These are phyloP conservation scores for Beta corolliflora DNA, from an alignment of 179 eudicot genomes.

Conservation along the genomic window DNA sequence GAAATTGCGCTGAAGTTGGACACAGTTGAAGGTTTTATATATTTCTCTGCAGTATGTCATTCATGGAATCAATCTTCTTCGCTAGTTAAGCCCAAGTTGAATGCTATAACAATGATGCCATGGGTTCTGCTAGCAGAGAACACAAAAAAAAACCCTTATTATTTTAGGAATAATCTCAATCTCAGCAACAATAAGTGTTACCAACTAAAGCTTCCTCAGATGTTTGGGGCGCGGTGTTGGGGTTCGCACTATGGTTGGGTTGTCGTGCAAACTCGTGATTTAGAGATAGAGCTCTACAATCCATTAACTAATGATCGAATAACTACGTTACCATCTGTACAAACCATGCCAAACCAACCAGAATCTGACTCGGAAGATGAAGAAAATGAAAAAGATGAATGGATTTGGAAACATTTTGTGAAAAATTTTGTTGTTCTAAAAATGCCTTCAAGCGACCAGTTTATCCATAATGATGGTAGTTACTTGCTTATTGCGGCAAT, in stretches of 20 bases:
- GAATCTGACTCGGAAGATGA: background rate
- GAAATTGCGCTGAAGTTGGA: conserved; percentile 4
- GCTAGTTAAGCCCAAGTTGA: background rate
- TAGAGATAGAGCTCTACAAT: background rate
- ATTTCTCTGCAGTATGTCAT: conserved; percentile 21
- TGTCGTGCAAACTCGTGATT: background rate
- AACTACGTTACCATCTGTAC: background rate
- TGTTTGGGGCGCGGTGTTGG: conserved; percentile 15
- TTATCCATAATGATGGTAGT: too few relatives aligned
- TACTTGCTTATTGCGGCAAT: background rate
- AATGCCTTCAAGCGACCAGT: background rate
- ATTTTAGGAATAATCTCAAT: background rate
- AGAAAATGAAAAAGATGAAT: too few relatives aligned
- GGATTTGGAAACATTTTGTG: background rate
- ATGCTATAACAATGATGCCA: background rate
- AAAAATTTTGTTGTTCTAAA: background rate
- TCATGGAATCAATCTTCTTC: conserved; percentile 18
- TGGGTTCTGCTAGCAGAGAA: conserved; percentile 20
- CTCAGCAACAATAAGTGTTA: background rate
- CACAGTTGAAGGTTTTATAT: background rate
- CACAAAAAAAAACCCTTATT: background rate
- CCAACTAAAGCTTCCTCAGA: background rate
- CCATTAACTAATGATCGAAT: background rate
- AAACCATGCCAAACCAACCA: background rate
- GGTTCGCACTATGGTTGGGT: conserved; percentile 12